A percentile compares a stretch with the other conserved stretches of the same genome.
phyloP scores from a whole-genome alignment of 2,329 filamentous ascomycete genomes.

The Dothideomycetes sp. region DNA sequence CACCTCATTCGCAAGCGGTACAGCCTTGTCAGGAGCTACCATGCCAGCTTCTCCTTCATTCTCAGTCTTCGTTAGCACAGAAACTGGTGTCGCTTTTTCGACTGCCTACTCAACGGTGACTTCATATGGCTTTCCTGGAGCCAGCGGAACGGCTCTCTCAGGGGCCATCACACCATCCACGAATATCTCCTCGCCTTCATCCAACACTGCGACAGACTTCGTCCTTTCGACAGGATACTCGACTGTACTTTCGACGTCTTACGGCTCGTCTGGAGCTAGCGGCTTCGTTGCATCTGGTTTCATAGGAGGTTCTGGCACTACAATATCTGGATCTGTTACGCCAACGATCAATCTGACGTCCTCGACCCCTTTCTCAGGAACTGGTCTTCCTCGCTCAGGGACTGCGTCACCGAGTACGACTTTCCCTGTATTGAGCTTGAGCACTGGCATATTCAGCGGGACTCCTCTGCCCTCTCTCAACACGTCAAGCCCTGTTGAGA shows the following conservation, averaged over 20 bases:
- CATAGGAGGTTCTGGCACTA: neutral
- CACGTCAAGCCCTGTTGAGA: neutral
- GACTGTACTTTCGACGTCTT: neutral
- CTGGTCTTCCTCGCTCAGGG: constrained; percentile 1
- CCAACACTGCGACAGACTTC: neutral
- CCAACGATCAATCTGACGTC: neutral
- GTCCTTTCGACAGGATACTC: neutral
- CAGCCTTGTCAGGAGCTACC: too few relatives aligned
- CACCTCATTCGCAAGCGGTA: too few relatives aligned
- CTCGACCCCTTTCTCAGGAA: neutral
- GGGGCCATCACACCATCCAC: neutral
- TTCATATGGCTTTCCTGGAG: neutral
- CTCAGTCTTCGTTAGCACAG: too few relatives aligned
- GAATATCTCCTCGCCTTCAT: neutral
- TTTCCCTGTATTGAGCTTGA: constrained; percentile 5
- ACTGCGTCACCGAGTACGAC: neutral
- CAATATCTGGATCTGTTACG: neutral
- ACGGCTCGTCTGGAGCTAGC: neutral
- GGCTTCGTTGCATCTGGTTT: neutral
- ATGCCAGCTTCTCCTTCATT: too few relatives aligned
- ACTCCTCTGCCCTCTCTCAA: neutral
- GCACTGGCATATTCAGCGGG: constrained; percentile 3
- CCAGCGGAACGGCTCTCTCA: neutral
- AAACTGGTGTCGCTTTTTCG: neutral
- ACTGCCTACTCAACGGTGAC: neutral